Evolutionary conservation across 345 rosid species (phyloP).

Genomic region (Geranium rotundifolium): DNA sequence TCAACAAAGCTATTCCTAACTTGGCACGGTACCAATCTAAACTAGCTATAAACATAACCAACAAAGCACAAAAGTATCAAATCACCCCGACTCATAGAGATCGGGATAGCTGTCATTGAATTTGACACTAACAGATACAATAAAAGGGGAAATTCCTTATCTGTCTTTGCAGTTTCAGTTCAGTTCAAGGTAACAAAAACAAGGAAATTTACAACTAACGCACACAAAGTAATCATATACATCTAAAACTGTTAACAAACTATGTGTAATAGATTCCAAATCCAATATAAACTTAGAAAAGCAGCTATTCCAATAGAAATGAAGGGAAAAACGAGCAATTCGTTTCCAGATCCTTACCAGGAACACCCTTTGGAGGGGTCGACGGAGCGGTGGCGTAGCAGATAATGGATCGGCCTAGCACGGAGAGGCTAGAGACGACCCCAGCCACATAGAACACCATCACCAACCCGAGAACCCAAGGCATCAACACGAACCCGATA

Average conservation of each 20-base stretch:
- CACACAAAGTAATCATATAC: too few species aligned
- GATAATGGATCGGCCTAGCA: conserved; percentile 54
- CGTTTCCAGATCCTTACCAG: not conserved
- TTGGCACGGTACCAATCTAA: not conserved
- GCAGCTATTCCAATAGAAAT: too few species aligned
- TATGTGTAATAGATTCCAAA: not conserved
- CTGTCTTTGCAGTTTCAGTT: too few species aligned
- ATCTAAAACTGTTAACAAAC: too few species aligned
- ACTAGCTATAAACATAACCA: too few species aligned
- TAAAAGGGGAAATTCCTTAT: too few species aligned
- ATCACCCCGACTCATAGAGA: not conserved
- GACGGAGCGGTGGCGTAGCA: conserved; percentile 47
- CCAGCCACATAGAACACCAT: conserved; percentile 74
- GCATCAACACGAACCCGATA: conserved; percentile 84
- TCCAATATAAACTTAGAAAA: not conserved
- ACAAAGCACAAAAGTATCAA: too few species aligned
- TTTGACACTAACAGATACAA: too few species aligned
- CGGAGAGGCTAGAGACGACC: conserved; percentile 60
- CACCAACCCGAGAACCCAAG: conserved; percentile 78
- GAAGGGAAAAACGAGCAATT: not conserved
- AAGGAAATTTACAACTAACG: not conserved
- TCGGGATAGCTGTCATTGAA: too few species aligned
- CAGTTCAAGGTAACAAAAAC: too few species aligned
- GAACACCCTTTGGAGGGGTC: conserved; percentile 13
- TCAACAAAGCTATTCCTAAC: not conserved